These are phyloP conservation scores for Brassica hybrid DNA, from an alignment of 441 rosid species.

Conservation along the genomic window DNA sequence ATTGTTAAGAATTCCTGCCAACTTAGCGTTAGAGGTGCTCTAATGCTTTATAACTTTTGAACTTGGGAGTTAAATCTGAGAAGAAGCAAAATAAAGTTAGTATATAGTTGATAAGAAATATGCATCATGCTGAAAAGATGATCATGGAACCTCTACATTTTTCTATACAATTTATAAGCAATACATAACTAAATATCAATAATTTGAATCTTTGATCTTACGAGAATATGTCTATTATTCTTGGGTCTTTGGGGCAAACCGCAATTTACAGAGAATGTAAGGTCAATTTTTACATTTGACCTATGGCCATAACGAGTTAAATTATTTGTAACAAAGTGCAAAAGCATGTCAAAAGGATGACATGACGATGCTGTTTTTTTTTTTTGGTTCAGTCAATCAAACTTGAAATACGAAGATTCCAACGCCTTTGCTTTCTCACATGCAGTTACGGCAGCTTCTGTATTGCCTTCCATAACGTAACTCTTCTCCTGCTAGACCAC, in stretches of 20 bases:
- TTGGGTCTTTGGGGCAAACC: no score
- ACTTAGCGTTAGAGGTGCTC: background rate
- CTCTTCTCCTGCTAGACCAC: constrained; percentile 58
- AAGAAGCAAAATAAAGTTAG: background rate
- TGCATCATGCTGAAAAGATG: no score
- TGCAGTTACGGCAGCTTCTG: constrained; percentile 43
- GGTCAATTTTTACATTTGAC: background rate
- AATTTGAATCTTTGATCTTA: no score
- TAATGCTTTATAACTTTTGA: background rate
- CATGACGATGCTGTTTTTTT: background rate
- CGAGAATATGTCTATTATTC: no score
- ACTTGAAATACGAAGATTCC: background rate
- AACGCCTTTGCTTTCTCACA: constrained; percentile 25
- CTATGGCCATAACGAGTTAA: background rate
- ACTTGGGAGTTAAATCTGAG: background rate
- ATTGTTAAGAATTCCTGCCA: no score
- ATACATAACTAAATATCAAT: no score
- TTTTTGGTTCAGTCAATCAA: background rate
- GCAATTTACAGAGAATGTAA: background rate
- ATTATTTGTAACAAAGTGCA: background rate
- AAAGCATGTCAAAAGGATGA: background rate
- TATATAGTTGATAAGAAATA: background rate
- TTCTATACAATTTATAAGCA: no score
- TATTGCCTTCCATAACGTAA: constrained; percentile 51
- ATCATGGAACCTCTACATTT: no score